Base-by-base conservation (phyloP, 2,329 filamentous ascomycete species). In the Sporothrix brasiliensis region DNA sequence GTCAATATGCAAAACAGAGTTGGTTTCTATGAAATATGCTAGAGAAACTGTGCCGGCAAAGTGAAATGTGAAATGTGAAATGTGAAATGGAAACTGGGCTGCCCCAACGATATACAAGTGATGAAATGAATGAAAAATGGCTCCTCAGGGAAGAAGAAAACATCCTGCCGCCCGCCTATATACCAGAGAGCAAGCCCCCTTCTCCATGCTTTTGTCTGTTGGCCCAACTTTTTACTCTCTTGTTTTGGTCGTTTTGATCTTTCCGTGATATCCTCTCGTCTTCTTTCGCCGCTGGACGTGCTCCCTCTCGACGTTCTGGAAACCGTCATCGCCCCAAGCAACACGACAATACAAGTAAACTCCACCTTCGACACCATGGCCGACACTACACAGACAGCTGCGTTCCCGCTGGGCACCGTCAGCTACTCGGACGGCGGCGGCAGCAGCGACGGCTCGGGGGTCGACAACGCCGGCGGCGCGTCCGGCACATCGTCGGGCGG, bases 381-480 rank as follows among this genome's bases (percentile, higher is more conserved):
- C 54, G 75, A 78, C 67, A 76, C 80, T 68, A 81, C 80, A 44
- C 76, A 68, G 27, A 6, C 76, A 6, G 73, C 77, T 44, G 69
- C 75, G 34, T 85, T 84, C 72, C 83, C 83, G 4, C 78, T 85
- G 70, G 79, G 82, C 30, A 83, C 81, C 2, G 79, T 83, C 67
- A 76, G 77, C 49, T 78, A 77, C 70, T 77, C 78, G 10, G 79
- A 78, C 52, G 76, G 78, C n/a, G 79, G 77, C 52, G 74, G 77
- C 63, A 76, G 77, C 41, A 77, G 78, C 34, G 76, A 78, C 44
- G 76, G 79, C 34, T 79, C 79, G 34, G 80, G 80, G 19, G 79
- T 83, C 69, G 85, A 87, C 72, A 82, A 81, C 72, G 86, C 86
- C 47, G 86, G 84, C 19, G 92, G 92, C 30, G 91, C 91, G 19